These are phyloP conservation scores for Breynia disticha DNA, from an alignment of 441 rosid species.

Conservation along the genomic window DNA sequence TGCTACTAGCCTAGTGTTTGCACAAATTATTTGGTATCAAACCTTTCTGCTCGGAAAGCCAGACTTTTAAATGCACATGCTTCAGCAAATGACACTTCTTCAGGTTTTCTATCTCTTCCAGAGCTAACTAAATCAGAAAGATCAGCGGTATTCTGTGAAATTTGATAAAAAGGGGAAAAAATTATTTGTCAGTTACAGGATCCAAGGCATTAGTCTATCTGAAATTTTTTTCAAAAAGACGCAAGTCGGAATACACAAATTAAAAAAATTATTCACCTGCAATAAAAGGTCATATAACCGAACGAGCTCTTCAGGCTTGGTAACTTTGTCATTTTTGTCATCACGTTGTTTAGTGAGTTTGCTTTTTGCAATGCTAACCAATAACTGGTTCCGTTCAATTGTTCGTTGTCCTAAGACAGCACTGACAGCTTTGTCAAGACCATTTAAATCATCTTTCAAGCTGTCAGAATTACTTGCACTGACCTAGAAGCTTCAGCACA, in stretches of 20 bases:
- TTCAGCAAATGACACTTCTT: slow-evolving; percentile 81
- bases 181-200: background rate
- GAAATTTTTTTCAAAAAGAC: background rate
- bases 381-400: slow-evolving; percentile 82
- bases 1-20: background rate
- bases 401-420: slow-evolving; percentile 83
- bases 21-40: background rate
- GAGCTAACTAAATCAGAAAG: slow-evolving; percentile 96
- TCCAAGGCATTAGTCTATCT: background rate
- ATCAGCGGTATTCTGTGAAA: slow-evolving; percentile 79
- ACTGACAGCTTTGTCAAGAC: slow-evolving; percentile 95
- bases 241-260: slow-evolving; percentile 5
- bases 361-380: slow-evolving; percentile 83
- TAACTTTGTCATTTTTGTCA: slow-evolving; percentile 81
- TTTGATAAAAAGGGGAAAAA: slow-evolving; percentile 13
- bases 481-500: slow-evolving; percentile 38
- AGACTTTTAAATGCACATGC: slow-evolving; percentile 57
- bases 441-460: slow-evolving; percentile 85
- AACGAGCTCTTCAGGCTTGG: slow-evolving; percentile 97
- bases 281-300: slow-evolving; percentile 83
- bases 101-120: slow-evolving; percentile 85
- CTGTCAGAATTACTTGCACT: slow-evolving; percentile 90
- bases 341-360: slow-evolving; percentile 72
- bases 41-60: slow-evolving; percentile 93
- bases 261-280: slow-evolving; percentile 43